Percentiles rank a stretch among this genome's conserved stretches.
phyloP scores from a whole-genome alignment of 1,284 basidiomycete species.

The Cerrena zonata region DNA sequence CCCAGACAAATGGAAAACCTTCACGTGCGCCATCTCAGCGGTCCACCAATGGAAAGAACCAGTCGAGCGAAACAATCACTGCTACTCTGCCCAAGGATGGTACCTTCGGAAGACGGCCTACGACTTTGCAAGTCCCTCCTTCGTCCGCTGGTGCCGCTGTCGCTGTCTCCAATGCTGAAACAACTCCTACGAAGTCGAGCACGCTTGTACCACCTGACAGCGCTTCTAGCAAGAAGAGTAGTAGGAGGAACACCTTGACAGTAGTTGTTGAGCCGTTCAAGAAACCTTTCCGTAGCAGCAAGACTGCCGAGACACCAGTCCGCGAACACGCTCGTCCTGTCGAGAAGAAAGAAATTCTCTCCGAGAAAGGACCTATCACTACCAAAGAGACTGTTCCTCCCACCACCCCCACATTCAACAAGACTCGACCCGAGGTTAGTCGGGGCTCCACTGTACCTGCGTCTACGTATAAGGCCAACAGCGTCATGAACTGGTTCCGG shows the following conservation, averaged over 20 bases:
- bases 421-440: conserved; percentile 18
- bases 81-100: conserved; percentile 13
- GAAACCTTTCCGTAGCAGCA: conserved; percentile 44
- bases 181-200: conserved; percentile 26
- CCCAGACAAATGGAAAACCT: conserved; percentile 21
- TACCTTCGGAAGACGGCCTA: conserved; percentile 26
- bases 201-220: conserved; percentile 21
- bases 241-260: conserved; percentile 72
- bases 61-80: conserved; percentile 23
- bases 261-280: conserved; percentile 77
- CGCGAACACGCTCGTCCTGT: conserved; percentile 29
- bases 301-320: conserved; percentile 26
- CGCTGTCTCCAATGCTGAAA: conserved; percentile 18
- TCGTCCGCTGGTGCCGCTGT: conserved; percentile 16
- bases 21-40: conserved; percentile 40
- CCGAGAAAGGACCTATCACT: conserved; percentile 7
- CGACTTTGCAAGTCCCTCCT: conserved; percentile 30
- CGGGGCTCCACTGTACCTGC: conserved; percentile 43
- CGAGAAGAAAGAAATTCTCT: conserved; percentile 14
- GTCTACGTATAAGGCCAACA: conserved; percentile 67
- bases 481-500: conserved; percentile 80
- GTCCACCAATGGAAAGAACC: conserved; percentile 23
- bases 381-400: conserved; percentile 18
- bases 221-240: conserved; percentile 44
- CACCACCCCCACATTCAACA: conserved; percentile 20